A percentile compares a stretch with the other conserved stretches of the same genome.
These are phyloP conservation scores for Mediolabrus comicus DNA, from an alignment of 108 stramenopile genomes.

Conservation along the genomic window DNA sequence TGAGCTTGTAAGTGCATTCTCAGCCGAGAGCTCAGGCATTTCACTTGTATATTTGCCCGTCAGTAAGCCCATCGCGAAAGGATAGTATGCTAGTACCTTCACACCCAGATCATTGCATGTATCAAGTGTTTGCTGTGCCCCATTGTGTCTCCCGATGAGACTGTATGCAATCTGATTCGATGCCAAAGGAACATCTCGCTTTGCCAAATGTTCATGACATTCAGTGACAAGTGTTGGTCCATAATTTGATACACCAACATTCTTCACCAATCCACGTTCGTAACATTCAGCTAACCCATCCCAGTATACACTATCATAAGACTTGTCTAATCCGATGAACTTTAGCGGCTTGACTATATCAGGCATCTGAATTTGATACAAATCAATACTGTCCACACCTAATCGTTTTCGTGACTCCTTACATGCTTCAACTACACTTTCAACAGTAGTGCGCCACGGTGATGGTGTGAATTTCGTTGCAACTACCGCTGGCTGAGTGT, in stretches of 20 bases:
- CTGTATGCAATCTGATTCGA: constrained; percentile 74
- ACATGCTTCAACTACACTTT: constrained; percentile 66
- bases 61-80: constrained; percentile 71
- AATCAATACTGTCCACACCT: constrained; percentile 66
- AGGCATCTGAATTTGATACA: constrained; percentile 77
- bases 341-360: constrained; percentile 62
- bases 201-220: constrained; percentile 47
- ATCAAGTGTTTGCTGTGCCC: constrained; percentile 51
- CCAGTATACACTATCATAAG: constrained; percentile 58
- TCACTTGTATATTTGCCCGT: constrained; percentile 57
- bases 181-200: constrained; percentile 59
- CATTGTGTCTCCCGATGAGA: constrained; percentile 60
- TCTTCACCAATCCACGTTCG: constrained; percentile 55
- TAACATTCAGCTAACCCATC: constrained; percentile 70
- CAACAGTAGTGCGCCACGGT: constrained; percentile 57
- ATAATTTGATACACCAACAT: constrained; percentile 75
- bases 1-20: constrained; percentile 18
- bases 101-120: constrained; percentile 59
- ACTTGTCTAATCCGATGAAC: constrained; percentile 23
- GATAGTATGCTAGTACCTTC: constrained; percentile 64
- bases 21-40: not conserved
- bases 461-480: constrained; percentile 71
- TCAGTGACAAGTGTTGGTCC: constrained; percentile 52
- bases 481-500: constrained; percentile 35
- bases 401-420: constrained; percentile 55